Evolutionary conservation across 306 rosid species (phyloP).

Genomic region (Ceratonia siliqua): DNA sequence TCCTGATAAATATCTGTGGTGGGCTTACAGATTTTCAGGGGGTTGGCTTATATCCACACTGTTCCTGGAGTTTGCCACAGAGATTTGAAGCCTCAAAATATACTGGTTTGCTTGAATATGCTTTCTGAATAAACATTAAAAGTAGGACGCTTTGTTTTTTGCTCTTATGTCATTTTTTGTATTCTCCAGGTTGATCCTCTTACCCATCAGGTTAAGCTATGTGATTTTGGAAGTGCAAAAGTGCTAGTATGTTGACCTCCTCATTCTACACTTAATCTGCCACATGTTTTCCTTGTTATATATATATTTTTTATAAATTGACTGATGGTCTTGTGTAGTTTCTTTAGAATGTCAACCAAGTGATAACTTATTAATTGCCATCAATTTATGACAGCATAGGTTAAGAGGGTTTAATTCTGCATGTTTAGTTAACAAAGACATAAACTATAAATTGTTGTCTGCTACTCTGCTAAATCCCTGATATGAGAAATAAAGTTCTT

Average conservation of each 20-base stretch:
- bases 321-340: background rate
- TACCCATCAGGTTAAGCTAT: conserved; percentile 92
- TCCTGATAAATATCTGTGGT: conserved; percentile 17
- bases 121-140: conserved; percentile 18
- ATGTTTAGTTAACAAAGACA: background rate
- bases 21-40: conserved; percentile 79
- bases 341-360: background rate
- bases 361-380: conserved; percentile 13
- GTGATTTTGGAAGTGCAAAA: conserved; percentile 99
- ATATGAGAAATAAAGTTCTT: background rate
- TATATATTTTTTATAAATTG: background rate
- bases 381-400: background rate
- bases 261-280: conserved; percentile 26
- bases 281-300: background rate
- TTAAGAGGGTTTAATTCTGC: background rate
- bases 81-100: conserved; percentile 95
- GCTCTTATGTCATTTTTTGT: conserved; percentile 30
- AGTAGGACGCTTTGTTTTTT: background rate
- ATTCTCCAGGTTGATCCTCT: conserved; percentile 88
- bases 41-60: conserved; percentile 84
- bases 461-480: background rate
- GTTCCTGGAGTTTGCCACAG: conserved; percentile 95
- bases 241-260: conserved; percentile 67
- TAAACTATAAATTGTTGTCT: background rate
- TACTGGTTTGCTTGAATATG: conserved; percentile 63